Evolutionary conservation across 768 basidiomycete species (phyloP).

Genomic region (Boletus subparvulus): DNA sequence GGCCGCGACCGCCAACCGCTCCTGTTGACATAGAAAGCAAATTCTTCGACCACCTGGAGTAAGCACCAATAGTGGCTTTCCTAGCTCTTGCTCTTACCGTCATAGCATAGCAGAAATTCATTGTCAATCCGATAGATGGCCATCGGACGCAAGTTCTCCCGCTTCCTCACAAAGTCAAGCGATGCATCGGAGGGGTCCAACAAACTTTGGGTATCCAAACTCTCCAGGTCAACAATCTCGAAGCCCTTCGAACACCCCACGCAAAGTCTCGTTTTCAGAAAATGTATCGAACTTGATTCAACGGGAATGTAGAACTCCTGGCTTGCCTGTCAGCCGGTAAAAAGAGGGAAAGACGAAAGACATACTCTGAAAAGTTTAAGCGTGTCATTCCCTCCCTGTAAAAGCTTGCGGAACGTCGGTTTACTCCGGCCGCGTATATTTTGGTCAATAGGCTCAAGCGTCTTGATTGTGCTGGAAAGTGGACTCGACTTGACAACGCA

Average conservation of each 20-base stretch:
- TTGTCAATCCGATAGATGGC: slow-evolving; percentile 96
- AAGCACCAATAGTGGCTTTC: slow-evolving; percentile 3
- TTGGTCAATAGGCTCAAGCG: slow-evolving; percentile 94
- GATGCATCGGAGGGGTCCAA: slow-evolving; percentile 90
- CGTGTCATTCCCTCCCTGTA: slow-evolving; percentile 95
- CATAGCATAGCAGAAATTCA: slow-evolving; percentile 96
- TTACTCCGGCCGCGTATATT: slow-evolving; percentile 73
- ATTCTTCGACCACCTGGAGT: slow-evolving; percentile 56
- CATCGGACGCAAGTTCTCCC: slow-evolving; percentile 87
- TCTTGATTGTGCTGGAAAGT: slow-evolving; percentile 95
- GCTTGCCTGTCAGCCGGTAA: neutral
- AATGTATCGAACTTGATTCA: slow-evolving; percentile 94
- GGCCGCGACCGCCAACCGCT: slow-evolving; percentile 88
- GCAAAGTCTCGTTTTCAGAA: slow-evolving; percentile 95
- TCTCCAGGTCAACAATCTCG: slow-evolving; percentile 97
- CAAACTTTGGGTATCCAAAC: slow-evolving; percentile 92
- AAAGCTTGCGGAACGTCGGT: slow-evolving; percentile 90
- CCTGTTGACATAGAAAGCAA: slow-evolving; percentile 98
- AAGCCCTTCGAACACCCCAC: slow-evolving; percentile 97
- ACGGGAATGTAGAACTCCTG: slow-evolving; percentile 99
- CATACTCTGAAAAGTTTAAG: slow-evolving; percentile 85
- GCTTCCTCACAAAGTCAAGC: slow-evolving; percentile 89
- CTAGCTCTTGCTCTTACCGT: slow-evolving; percentile 57
- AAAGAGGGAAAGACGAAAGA: neutral
- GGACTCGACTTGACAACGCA: slow-evolving; percentile 97